Base-by-base conservation (phyloP, 1,284 basidiomycete genomes). In the Pseudozyma sp. region DNA sequence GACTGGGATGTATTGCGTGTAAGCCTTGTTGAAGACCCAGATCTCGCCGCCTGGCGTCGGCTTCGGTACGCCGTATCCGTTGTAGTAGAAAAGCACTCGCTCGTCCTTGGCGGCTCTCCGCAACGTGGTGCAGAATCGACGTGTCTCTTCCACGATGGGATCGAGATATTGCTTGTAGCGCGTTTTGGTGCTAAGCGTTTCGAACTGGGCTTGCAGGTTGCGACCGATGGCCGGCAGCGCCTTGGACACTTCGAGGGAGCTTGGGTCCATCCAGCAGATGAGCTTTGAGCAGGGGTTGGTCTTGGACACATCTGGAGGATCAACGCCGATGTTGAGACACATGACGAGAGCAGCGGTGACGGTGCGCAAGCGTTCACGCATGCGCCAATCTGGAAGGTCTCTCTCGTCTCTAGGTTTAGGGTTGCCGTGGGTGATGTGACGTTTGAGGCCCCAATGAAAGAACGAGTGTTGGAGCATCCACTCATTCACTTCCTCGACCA, bases 1-100 rank as follows among this genome's bases (percentile, higher is more conserved):
- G 24, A 99, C 92, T 0, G 96, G 96, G 62, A 99, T 98, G 84
- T 99, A 99, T 85, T 99, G 97, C 0, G 97, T 98, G 85, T 99
- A 99, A 71, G 90, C 93, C 82, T 92, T 89, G 86, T 99, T 99
- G 87, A 99, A 99, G 62, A 97, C 96, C 96, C 96, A 99, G 57
- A 99, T 89, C 85, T 99, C 97, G 29, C 97, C 96, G 68, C 94
- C 95, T 0, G 92, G 89, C 0, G 97, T 99, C 3, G 96, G 97
- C 81, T 94, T 96, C 1, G 97, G 96, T 14, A 99, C 96, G 35
- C 96, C 96, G 76, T 97, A 97, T 3, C 96, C 97, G 80, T 99
- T 99, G 87, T 99, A 99, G 86, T 99, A 95, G 86, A 98, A 97
- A 39, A 98, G 87, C 11, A 94, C 91, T 2, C 97, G 91, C 82